phyloP scores from a whole-genome alignment of 164 flowering plant genomes.

The Kalanchoe fedtschenkoi region DNA sequence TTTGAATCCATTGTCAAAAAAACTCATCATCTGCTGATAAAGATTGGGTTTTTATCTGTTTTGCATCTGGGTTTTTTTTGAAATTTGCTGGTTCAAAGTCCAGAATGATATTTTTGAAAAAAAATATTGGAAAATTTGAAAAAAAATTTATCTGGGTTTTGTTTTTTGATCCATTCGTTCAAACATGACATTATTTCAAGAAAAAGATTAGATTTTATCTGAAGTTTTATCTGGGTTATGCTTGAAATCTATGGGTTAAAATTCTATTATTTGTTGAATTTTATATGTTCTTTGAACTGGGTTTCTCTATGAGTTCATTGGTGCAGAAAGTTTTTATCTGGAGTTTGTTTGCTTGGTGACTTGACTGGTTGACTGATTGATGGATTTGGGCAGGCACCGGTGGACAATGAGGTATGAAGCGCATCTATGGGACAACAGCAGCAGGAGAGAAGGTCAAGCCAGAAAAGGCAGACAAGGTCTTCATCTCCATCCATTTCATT shows the following conservation, averaged over 20 bases:
- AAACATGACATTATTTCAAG: not conserved
- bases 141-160: too few relatives aligned
- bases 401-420: slow-evolving; percentile 98
- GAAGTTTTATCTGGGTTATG: not conserved
- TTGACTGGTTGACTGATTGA: not conserved
- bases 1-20: too few relatives aligned
- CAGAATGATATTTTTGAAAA: too few relatives aligned
- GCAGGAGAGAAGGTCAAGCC: slow-evolving; percentile 88
- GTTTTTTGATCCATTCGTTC: not conserved
- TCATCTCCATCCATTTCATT: slow-evolving; percentile 1
- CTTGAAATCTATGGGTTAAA: too few relatives aligned
- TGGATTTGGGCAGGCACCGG: slow-evolving; percentile 42
- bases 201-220: slow-evolving; percentile 1
- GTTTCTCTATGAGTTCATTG: not conserved
- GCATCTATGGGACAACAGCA: slow-evolving; percentile 97
- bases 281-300: not conserved
- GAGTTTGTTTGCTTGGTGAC: not conserved
- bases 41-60: too few relatives aligned
- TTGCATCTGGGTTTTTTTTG: too few relatives aligned
- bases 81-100: too few relatives aligned
- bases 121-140: too few relatives aligned
- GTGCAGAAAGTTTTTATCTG: too few relatives aligned
- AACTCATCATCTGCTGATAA: too few relatives aligned
- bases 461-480: slow-evolving; percentile 95
- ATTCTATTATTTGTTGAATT: not conserved